Evolutionary conservation across 1,139 yeast species (phyloP), one percentile per base, ranked within the genome.

Genomic region (Taiozyma onychis): DNA sequence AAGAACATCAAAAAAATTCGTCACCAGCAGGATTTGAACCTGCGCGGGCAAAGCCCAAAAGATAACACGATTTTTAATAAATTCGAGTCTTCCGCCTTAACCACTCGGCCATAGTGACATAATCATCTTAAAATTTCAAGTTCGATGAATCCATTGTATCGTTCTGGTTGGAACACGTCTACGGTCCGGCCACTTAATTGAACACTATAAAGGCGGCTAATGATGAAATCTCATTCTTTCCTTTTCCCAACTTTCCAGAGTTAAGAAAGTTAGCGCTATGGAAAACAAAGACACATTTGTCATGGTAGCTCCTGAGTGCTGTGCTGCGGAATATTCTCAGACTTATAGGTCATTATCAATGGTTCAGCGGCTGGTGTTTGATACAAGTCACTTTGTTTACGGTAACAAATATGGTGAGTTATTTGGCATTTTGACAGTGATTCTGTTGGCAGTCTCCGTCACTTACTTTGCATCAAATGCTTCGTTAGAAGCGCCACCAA

Each of bases 1-100:
- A 32, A 13, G 11, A 10, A 9, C 14, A 11, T 2, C 43, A 52
- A 58, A 66, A 67, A 68, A 70, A 66, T 53, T 55, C 88, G 88
- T 81, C 88, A 82, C 81, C 85, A 77, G 87, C 88, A 82, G 88
- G 88, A 83, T 81, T 83, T 84, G 88, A 83, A 83, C 89, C 88
- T 83, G 87, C 88, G 89, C 87, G 87, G 88, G 87, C 79, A 76
- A 75, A 78, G 84, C 87, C 89, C 86, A 82, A 77, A 81, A 82
- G 78, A 75, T 75, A 72, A 68, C 72, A 65, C 75, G 64, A 65
- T 59, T 28, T 27, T 44, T 21, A 14, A 11, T 54, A 32, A 72
- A 54, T 82, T 83, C 88, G 85, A 83, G 85, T 83, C 87, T 82
- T 76, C 79, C 85, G 81, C 85, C 85, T 80, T 80, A 81, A 80